Conservation (phyloP, 1,139 yeast genomes). For the Candida tetrigidarum region DNA sequence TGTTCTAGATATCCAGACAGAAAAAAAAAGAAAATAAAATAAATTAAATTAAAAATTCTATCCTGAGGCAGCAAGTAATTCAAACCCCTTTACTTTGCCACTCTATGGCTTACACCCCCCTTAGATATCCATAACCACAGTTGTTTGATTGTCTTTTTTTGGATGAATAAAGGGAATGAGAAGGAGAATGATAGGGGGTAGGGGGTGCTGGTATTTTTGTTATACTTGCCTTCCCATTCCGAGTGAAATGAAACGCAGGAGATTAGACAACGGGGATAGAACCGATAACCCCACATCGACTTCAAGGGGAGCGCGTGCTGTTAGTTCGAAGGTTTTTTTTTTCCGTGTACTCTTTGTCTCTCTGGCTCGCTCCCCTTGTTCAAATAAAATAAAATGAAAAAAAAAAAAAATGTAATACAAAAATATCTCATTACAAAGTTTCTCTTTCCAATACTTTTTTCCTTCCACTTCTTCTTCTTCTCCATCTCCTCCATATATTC, state of each 20-base stretch:
- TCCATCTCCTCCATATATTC: background rate
- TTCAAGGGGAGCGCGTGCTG: background rate
- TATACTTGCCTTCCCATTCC: background rate
- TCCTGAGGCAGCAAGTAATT: background rate
- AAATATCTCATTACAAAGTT: conserved; percentile 4
- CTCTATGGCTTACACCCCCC: no score
- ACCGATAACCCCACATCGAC: no score
- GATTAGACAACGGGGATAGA: no score
- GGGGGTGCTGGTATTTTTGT: background rate
- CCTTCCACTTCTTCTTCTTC: background rate
- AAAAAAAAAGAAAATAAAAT: background rate
- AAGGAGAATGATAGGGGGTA: no score
- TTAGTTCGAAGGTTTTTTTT: no score
- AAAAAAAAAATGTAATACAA: background rate
- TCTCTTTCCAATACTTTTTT: background rate
- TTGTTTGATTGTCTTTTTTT: no score
- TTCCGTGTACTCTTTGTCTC: no score
- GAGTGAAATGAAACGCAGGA: background rate
- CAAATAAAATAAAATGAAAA: background rate
- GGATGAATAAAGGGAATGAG: no score
- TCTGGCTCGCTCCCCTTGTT: background rate
- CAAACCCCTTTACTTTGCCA: no score
- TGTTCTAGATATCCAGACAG: no score
- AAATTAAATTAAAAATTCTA: background rate
- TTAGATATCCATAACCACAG: no score